These are phyloP conservation scores for Amanita exitialis DNA, from an alignment of 768 basidiomycete genomes.

Conservation along the genomic window DNA sequence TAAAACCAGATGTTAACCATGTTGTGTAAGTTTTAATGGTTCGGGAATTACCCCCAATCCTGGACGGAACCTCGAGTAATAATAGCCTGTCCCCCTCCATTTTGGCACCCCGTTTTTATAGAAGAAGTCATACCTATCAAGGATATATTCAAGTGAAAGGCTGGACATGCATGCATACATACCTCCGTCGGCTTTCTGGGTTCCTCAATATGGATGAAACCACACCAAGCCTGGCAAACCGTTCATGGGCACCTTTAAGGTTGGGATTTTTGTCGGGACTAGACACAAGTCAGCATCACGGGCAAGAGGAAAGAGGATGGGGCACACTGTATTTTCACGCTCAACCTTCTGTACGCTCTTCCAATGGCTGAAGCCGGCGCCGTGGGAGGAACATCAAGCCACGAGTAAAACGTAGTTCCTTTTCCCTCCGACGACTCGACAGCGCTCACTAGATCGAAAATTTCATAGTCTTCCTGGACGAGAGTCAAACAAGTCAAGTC, in stretches of 20 bases:
- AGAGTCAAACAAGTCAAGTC: constrained; percentile 1
- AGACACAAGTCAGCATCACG: background rate
- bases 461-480: constrained; percentile 84
- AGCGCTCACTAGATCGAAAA: constrained; percentile 85
- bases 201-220: constrained; percentile 76
- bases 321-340: constrained; percentile 80
- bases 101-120: constrained; percentile 95
- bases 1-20: constrained; percentile 5
- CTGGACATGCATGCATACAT: constrained; percentile 15
- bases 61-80: constrained; percentile 94
- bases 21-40: background rate
- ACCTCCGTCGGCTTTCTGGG: constrained; percentile 68
- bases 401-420: constrained; percentile 93
- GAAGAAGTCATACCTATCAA: constrained; percentile 80
- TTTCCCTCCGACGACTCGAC: constrained; percentile 83
- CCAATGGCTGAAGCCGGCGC: constrained; percentile 71
- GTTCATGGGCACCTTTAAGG: constrained; percentile 72
- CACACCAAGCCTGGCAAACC: constrained; percentile 87
- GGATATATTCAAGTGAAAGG: constrained; percentile 5
- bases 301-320: background rate
- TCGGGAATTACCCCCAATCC: constrained; percentile 56
- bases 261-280: constrained; percentile 96
- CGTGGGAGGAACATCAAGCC: constrained; percentile 70
- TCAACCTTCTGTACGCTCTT: constrained; percentile 88
- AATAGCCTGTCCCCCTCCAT: constrained; percentile 96